Conservation (phyloP, 495 filamentous ascomycete species). For the Penicillium macrosclerotiorum region DNA sequence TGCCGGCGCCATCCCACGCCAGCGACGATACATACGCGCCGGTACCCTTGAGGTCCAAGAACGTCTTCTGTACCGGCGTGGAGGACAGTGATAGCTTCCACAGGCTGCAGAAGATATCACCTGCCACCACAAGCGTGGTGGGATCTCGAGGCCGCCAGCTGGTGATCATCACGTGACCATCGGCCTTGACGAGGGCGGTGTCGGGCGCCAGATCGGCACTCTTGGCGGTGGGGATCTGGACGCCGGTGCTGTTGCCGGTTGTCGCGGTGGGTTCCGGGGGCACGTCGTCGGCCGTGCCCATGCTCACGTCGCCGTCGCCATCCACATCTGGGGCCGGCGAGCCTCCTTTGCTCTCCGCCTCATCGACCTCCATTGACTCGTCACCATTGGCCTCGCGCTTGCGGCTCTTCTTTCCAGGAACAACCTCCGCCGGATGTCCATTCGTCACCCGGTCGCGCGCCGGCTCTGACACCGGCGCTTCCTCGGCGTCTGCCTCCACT, state of each 20-base stretch:
- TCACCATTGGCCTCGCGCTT: constrained; percentile 60
- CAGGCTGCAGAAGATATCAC: constrained; percentile 76
- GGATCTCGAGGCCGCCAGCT: constrained; percentile 78
- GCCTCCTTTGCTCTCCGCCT: constrained; percentile 19
- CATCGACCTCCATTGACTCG: constrained; percentile 54
- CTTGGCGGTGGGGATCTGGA: constrained; percentile 57
- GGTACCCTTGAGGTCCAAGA: constrained; percentile 34
- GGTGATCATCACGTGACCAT: constrained; percentile 65
- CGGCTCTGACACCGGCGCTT: constrained; percentile 36
- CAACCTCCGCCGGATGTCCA: constrained; percentile 38
- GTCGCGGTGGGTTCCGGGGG: constrained; percentile 57
- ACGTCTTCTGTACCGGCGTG: constrained; percentile 37
- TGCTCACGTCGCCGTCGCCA: constrained; percentile 45
- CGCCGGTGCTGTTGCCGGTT: constrained; percentile 66
- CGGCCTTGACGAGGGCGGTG: constrained; percentile 63
- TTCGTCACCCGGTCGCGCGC: constrained; percentile 43
- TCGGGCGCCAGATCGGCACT: constrained; percentile 63
- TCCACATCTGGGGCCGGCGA: constrained; percentile 27
- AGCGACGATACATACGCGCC: constrained; percentile 52
- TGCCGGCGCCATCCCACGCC: constrained; percentile 69
- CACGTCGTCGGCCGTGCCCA: constrained; percentile 38
- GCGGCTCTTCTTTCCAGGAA: constrained; percentile 26
- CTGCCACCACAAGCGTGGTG: constrained; percentile 69
- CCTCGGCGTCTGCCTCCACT: constrained; percentile 31
- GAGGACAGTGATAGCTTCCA: constrained; percentile 61